Evolutionary conservation across 2,329 filamentous ascomycete genomes (phyloP).

Genomic region (Sclerotinia minor): DNA sequence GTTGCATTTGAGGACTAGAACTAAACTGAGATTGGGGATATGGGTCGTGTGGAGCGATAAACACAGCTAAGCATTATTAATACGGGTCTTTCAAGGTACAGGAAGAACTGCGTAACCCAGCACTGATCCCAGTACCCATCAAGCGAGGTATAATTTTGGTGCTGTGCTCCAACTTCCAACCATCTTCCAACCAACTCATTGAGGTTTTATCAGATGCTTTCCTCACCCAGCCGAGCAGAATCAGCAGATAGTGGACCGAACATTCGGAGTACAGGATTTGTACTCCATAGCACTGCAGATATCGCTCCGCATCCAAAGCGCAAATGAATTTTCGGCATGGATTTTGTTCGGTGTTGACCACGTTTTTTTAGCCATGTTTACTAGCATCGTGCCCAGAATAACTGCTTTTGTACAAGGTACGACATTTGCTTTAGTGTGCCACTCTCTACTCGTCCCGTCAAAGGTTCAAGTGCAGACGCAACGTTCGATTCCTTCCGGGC

Average conservation of each 20-base stretch:
- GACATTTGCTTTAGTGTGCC: not conserved
- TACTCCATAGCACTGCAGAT: not conserved
- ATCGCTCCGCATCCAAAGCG: no score
- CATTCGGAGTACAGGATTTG: not conserved
- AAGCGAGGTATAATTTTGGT: not conserved
- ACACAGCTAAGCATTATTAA: not conserved
- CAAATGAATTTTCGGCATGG: not conserved
- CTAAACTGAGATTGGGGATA: not conserved
- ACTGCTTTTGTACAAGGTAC: not conserved
- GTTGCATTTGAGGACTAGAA: conserved; percentile 3
- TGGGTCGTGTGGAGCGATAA: conserved; percentile 6
- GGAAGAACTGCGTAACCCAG: not conserved
- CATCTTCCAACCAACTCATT: no score
- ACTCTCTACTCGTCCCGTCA: not conserved
- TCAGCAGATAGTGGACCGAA: not conserved
- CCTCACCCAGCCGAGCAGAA: not conserved
- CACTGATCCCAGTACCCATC: no score
- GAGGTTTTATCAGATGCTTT: not conserved
- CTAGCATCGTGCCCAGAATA: not conserved
- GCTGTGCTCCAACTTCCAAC: not conserved
- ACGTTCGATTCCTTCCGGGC: not conserved
- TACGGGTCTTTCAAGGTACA: not conserved
- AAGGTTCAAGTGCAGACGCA: not conserved
- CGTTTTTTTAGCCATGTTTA: not conserved
- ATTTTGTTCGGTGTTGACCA: not conserved